Evolutionary conservation across 176 grass and related monocot genomes (phyloP).

Genomic region (Raddia distichophylla): DNA sequence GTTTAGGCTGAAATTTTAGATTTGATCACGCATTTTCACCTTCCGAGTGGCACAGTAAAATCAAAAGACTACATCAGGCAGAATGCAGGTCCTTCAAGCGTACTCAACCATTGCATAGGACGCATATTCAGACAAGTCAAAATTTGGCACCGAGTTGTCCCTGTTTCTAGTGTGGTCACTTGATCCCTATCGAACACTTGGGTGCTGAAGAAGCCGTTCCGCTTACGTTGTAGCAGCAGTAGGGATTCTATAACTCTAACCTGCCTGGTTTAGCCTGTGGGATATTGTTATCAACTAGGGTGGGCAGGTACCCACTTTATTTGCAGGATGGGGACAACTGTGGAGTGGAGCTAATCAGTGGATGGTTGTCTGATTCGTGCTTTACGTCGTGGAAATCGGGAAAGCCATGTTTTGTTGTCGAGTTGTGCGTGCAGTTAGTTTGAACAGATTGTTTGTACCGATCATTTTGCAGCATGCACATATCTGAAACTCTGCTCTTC

Average conservation of each 20-base stretch:
- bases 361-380: conserved; percentile 38
- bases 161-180: conserved; percentile 25
- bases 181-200: conserved; percentile 25
- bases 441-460: conserved; percentile 32
- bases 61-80: not conserved
- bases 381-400: conserved; percentile 43
- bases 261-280: conserved; percentile 42
- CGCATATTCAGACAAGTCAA: not conserved
- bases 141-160: not conserved
- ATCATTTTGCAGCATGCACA: conserved; percentile 47
- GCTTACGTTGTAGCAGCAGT: conserved; percentile 32
- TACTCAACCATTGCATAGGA: conserved; percentile 23
- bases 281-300: conserved; percentile 50
- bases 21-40: not conserved
- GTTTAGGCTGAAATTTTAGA: not conserved
- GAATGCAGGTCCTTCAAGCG: not conserved
- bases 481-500: conserved; percentile 33
- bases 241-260: conserved; percentile 33
- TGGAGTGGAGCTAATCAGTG: conserved; percentile 55
- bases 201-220: conserved; percentile 31
- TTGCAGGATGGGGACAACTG: conserved; percentile 45
- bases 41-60: not conserved
- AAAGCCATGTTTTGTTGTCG: conserved; percentile 47
- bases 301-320: conserved; percentile 40
- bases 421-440: conserved; percentile 41